Conservation (phyloP, 169 alveolate genomes). For the Plasmodium berghei region DNA sequence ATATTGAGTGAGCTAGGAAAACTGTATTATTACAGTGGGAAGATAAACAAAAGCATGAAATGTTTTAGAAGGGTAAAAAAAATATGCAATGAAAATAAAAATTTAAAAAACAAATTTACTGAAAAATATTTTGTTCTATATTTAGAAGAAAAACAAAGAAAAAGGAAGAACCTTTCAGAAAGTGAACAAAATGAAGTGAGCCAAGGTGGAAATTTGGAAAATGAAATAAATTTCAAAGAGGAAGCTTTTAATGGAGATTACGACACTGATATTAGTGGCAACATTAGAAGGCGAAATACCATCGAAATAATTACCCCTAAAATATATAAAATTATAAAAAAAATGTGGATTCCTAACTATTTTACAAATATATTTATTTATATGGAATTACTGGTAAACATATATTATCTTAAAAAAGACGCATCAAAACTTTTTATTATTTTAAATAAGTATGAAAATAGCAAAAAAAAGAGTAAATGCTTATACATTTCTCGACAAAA, state of each 20-base stretch:
- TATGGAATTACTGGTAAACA: conserved; percentile 39
- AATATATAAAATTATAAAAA: conserved; percentile 19
- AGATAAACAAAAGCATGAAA: conserved; percentile 28
- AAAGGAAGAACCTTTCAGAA: too few species aligned
- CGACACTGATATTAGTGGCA: too few species aligned
- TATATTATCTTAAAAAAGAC: conserved; percentile 25
- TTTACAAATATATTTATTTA: conserved; percentile 41
- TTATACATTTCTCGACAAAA: not conserved
- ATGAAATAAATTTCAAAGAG: not conserved
- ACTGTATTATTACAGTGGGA: conserved; percentile 39
- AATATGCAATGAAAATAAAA: conserved; percentile 6
- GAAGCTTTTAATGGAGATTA: not conserved
- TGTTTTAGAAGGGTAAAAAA: conserved; percentile 23
- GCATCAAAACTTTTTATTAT: not conserved
- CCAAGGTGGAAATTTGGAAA: not conserved
- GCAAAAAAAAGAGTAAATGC: conserved; percentile 1
- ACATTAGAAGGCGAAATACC: too few species aligned
- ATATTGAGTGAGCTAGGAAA: conserved; percentile 59
- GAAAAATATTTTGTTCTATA: conserved; percentile 18
- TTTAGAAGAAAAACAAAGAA: not conserved
- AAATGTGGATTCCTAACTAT: conserved; percentile 18
- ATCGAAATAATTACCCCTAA: too few species aligned
- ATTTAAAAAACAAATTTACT: conserved; percentile 14
- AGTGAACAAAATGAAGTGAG: too few species aligned
- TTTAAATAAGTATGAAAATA: conserved; percentile 4